Conservation (phyloP, 2,329 filamentous ascomycete genomes). For the Aureobasidium lini region DNA sequence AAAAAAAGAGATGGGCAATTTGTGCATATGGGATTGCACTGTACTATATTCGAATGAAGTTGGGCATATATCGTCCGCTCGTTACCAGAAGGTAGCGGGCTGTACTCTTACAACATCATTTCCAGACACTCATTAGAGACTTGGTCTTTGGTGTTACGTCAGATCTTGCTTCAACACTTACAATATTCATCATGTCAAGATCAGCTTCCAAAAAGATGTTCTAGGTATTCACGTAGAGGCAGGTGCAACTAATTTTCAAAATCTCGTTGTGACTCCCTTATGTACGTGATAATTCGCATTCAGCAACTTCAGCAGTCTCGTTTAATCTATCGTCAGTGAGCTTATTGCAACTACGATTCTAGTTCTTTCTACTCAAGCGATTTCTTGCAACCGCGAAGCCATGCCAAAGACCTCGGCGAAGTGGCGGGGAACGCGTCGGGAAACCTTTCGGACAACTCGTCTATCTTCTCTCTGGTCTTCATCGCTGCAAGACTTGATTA, state of each 20-base stretch:
- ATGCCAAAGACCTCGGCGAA: not conserved
- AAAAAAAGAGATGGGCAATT: not conserved
- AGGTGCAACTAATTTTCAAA: too few relatives aligned
- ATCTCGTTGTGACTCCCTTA: too few relatives aligned
- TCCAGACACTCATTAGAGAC: too few relatives aligned
- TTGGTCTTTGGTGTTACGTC: too few relatives aligned
- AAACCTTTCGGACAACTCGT: slow-evolving; percentile 1
- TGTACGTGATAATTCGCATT: too few relatives aligned
- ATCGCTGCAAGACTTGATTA: not conserved
- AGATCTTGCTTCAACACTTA: not conserved
- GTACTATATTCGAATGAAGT: slow-evolving; percentile 4
- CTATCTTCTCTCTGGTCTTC: not conserved
- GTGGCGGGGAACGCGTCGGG: slow-evolving; percentile 1
- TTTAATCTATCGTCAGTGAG: too few relatives aligned
- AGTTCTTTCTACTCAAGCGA: too few relatives aligned
- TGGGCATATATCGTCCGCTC: not conserved
- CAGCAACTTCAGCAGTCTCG: too few relatives aligned
- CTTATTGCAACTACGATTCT: not conserved
- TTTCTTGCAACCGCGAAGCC: not conserved
- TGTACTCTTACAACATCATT: not conserved
- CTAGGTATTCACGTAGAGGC: too few relatives aligned
- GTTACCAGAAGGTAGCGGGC: not conserved
- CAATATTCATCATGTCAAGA: too few relatives aligned
- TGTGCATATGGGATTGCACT: slow-evolving; percentile 11
- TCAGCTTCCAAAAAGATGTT: too few relatives aligned